Base-by-base conservation (phyloP, 352 stramenopile genomes). In the Elongisporangium prolatum region DNA sequence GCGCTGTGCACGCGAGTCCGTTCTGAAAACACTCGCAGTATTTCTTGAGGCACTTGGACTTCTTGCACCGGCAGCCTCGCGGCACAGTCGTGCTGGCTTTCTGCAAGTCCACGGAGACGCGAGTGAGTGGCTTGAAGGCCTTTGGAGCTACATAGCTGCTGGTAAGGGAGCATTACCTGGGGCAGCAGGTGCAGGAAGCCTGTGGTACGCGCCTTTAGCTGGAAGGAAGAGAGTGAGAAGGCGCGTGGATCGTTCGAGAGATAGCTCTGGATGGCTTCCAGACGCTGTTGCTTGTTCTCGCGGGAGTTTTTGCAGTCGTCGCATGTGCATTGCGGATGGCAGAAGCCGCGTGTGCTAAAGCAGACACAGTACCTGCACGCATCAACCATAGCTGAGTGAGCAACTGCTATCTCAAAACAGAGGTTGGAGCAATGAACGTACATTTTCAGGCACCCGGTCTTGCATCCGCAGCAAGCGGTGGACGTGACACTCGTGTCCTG, bases 21-120 rank as follows among this genome's bases (percentile, higher is more conserved):
- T 93, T 97, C 72, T 98, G 84, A 72, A 98, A 99, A 74, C 97
- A 99, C 70, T 98, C 95, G 75, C 97, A 99, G 75, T 99, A 95
- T 61, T 99, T 99, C 70, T 99, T 99, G 21, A 98, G 73, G 83
- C 97, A 99, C 60, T 90, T 91, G 56, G 89, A 98, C 65, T 98
- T 98, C 62, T 98, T 98, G 80, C 97, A 99, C 62, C 91, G 91
- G 64, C 97, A 99, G 13, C 94, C 91, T 3, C 82, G 77, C 56
- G 88, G 72, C 61, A 89, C 79, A 24, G 89, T 76, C 20, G 82
- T 77, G 52, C 70, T 91, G 44, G 79, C 83, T 75, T 89, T 91
- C 75, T 71, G 24, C 17, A 54, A 24, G 50, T 13, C 21, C 48
- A 50, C 24, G 18, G 9, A 61, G 3, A 60, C 40, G 24, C 25